These are phyloP conservation scores for Osmozyma mogii DNA, from an alignment of 805 yeast genomes.

Conservation along the genomic window DNA sequence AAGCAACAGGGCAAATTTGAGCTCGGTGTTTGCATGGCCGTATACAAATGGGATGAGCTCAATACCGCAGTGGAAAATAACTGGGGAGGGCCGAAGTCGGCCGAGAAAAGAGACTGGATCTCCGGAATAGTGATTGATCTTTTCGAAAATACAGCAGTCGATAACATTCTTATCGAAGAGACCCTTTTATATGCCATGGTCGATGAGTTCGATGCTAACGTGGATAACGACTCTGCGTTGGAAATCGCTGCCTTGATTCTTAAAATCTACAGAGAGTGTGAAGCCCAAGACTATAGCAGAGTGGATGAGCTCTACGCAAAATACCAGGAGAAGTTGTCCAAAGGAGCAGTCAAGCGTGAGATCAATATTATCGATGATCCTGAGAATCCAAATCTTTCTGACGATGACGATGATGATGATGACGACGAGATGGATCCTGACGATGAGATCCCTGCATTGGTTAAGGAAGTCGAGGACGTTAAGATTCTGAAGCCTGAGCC, in stretches of 20 bases:
- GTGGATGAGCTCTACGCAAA: conserved; percentile 54
- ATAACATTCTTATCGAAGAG: conserved; percentile 74
- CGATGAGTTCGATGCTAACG: conserved; percentile 85
- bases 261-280: conserved; percentile 58
- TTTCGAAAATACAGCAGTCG: conserved; percentile 62
- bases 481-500: conserved; percentile 41
- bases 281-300: conserved; percentile 39
- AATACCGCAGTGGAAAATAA: conserved; percentile 80
- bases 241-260: conserved; percentile 63
- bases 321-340: conserved; percentile 49
- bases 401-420: conserved; percentile 37
- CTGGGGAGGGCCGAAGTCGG: conserved; percentile 95
- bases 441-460: conserved; percentile 19
- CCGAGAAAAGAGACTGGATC: conserved; percentile 93
- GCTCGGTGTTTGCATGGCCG: conserved; percentile 84
- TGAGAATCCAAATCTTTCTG: conserved; percentile 49
- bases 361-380: conserved; percentile 55
- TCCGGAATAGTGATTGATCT: conserved; percentile 74
- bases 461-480: conserved; percentile 21
- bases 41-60: conserved; percentile 87
- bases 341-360: conserved; percentile 16
- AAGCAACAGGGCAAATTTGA: conserved; percentile 81
- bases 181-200: conserved; percentile 82
- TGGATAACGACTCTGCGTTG: conserved; percentile 85
- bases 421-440: conserved; percentile 45